phyloP scores from a whole-genome alignment of 768 basidiomycete genomes.

The Lactarius quietus region DNA sequence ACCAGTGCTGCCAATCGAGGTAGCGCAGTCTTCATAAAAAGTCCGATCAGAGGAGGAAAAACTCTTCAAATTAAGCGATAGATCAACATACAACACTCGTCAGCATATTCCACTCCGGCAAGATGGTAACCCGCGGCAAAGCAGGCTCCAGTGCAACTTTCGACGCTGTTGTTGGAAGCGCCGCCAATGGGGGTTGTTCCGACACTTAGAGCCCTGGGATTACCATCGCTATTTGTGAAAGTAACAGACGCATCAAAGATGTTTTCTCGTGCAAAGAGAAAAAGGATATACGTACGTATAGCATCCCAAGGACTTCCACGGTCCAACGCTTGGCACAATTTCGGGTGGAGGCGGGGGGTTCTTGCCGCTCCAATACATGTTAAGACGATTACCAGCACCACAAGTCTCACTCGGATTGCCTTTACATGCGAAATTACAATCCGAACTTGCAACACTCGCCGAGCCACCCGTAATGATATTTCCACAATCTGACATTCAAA shows the following conservation, averaged over 20 bases:
- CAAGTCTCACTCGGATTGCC: conserved; percentile 57
- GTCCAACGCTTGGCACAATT: conserved; percentile 51
- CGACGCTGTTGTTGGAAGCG: conserved; percentile 47
- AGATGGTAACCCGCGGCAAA: conserved; percentile 47
- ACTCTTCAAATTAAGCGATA: background rate
- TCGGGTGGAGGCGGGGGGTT: conserved; percentile 53
- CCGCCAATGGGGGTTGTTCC: conserved; percentile 32
- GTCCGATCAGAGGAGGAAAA: background rate
- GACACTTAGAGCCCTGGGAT: conserved; percentile 35
- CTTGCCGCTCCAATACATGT: conserved; percentile 61
- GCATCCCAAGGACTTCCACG: conserved; percentile 70
- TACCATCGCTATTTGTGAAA: conserved; percentile 34
- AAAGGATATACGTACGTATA: too few relatives aligned
- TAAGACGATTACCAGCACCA: conserved; percentile 56
- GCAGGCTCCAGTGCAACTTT: conserved; percentile 59
- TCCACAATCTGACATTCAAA: conserved; percentile 52
- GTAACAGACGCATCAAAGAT: conserved; percentile 4
- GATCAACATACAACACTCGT: conserved; percentile 47
- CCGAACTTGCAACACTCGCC: conserved; percentile 42
- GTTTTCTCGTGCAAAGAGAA: conserved; percentile 6
- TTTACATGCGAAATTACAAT: conserved; percentile 56
- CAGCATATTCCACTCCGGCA: conserved; percentile 41
- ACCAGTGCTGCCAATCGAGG: conserved; percentile 45
- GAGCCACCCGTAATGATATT: conserved; percentile 48
- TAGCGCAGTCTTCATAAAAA: conserved; percentile 45